phyloP scores from a whole-genome alignment of 139 green algal species.

The Coelastrella sp. region DNA sequence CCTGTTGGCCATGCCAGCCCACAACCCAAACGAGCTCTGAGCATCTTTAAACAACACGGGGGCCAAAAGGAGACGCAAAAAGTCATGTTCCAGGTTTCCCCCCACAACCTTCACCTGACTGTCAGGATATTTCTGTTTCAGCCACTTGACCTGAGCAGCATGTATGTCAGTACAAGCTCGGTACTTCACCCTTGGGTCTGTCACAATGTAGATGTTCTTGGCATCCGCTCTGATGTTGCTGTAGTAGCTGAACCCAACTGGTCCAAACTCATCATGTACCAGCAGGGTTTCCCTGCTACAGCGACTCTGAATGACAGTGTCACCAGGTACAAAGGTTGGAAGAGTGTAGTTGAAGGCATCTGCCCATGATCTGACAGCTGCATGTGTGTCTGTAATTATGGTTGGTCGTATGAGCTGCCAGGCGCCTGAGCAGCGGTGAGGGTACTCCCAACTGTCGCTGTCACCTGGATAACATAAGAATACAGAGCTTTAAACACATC shows the following conservation, averaged over 20 bases:
- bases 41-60: constrained; percentile 39
- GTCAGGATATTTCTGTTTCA: not conserved
- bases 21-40: constrained; percentile 41
- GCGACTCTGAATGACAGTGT: constrained; percentile 33
- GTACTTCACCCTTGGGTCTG: not conserved
- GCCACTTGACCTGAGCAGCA: not conserved
- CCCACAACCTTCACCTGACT: not conserved
- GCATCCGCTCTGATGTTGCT: constrained; percentile 21
- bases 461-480: constrained; percentile 14
- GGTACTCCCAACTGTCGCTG: constrained; percentile 15
- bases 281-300: constrained; percentile 34
- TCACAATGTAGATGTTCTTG: constrained; percentile 12
- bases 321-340: constrained; percentile 1
- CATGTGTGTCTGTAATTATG: constrained; percentile 34
- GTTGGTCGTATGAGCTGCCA: constrained; percentile 32
- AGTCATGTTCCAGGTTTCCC: constrained; percentile 9
- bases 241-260: constrained; percentile 44
- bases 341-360: not conserved
- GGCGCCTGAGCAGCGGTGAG: constrained; percentile 38
- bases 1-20: constrained; percentile 30
- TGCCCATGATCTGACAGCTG: not conserved
- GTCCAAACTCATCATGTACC: constrained; percentile 34
- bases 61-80: constrained; percentile 22
- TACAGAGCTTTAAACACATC: no score
- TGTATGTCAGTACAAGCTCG: not conserved